Evolutionary conservation across 176 grass and related monocot species (phyloP), one percentile per base, ranked within the genome.

Genomic region (Musa beccarii): DNA sequence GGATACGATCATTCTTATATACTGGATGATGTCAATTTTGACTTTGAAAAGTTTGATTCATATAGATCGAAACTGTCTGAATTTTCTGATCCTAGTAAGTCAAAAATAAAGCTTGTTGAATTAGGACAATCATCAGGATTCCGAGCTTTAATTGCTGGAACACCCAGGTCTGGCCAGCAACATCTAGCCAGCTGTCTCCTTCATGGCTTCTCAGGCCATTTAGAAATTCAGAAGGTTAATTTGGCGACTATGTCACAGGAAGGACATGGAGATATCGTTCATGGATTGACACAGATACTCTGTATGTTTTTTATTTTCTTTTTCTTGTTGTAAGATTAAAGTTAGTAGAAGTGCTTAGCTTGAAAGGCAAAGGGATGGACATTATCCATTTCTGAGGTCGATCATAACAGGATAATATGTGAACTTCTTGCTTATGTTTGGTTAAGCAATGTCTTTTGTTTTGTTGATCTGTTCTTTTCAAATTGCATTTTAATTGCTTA

Each of bases 191-290:
- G 84, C 78, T 93, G 88, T 71, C 80, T 98, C 82, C 77, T 98
- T 66, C 88, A 93, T 87, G 95, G 87, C 72, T 98, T 91, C 81
- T 72, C 67, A 66, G 90, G 95, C 24, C 90, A 98, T 81, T 75
- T 87, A 79, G 84, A 87, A 82, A 89, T 93, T 81, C 82, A 91
- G 77, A 98, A 98, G 72, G 67, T 98, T 87, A 89, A 93, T 86
- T 84, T 98, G 83, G 88, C 90, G 62, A 93, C 90, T 65, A 91
- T 93, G 86, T 89, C 88, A 51, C 86, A 89, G 29, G 95, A 98
- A 72, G 94, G 95, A 84, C 86, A 89, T 81, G 90, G 95, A 71
- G 95, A 98, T 85, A 87, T 86, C 21, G 83, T 98, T 86, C 83
- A 66, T 80, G 94, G 94, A 63, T 85, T 98, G 79, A 98, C 94